Base-by-base conservation (phyloP, 371 early-diverging fungal species). In the Choanephora cucurbitarum region DNA sequence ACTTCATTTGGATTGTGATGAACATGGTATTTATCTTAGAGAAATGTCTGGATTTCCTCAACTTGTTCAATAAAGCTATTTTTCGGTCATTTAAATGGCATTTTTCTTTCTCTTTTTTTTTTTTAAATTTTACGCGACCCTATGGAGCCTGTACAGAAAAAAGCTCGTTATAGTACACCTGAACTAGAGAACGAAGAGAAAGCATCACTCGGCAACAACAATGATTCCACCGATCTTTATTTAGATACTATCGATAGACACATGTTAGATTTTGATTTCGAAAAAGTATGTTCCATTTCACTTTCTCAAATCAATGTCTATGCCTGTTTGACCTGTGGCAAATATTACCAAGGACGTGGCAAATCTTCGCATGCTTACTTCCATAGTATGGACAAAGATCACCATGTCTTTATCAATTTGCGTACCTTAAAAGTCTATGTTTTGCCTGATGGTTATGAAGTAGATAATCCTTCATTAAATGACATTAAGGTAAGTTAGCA, bases 241-340 rank as follows among this genome's bases (percentile, higher is more conserved):
- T 51, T 84, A 22, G 84, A 84, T 40, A 84, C 84, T 0, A 86
- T 96, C 60, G 84, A 94, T 69, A 85, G 98, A n/a, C 78, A 86
- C 61, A 82, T 85, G 79, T 81, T 99, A 24, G 98, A 99, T 78
- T 99, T 98, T 81, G 99, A 99, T 69, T 97, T 97, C 69, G 98
- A 97, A 66, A 94, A 96, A 62, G 86, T 96, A 15, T 98, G 99
- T 73, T 92, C 92, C 0, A 94, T 98, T 0, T 92, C 95, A 1
- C 81, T 98, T 40, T 90, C 93, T 24, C 92, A 93, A 62, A 66
- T 89, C 60, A 99, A 99, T 61, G 94, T 98, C 1, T 99, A 99
- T 66, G 93, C 95, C 0, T 99, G 99, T 64, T 85, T 99, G 18
- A 92, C 95, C 1, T 99, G 98, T 59, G 98, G 98, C 44, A 95